Evolutionary conservation across 371 early-diverging fungal species (phyloP).

Genomic region (Syncephalastrum contaminatum): DNA sequence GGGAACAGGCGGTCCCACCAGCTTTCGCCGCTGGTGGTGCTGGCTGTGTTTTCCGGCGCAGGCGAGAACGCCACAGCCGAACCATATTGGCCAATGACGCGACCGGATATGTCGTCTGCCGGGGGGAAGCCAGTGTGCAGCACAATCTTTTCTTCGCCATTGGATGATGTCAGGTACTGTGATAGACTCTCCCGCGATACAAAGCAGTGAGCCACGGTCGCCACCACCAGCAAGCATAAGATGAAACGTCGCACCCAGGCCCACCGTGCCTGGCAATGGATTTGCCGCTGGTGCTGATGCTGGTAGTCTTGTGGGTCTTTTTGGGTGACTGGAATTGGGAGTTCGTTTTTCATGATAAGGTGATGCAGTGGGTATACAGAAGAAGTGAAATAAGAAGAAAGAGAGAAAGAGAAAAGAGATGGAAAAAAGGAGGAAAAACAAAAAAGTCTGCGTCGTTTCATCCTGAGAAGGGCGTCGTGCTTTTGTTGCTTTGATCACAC

Average conservation of each 20-base stretch:
- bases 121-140: slow-evolving; percentile 42
- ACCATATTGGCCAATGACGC: slow-evolving; percentile 16
- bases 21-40: slow-evolving; percentile 15
- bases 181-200: slow-evolving; percentile 10
- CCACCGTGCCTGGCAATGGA: slow-evolving; percentile 17
- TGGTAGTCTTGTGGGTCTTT: not conserved
- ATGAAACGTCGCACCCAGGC: slow-evolving; percentile 31
- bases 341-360: slow-evolving; percentile 5
- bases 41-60: not conserved
- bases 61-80: slow-evolving; percentile 40
- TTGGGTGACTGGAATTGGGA: not conserved
- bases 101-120: slow-evolving; percentile 22
- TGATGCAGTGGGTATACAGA: not conserved
- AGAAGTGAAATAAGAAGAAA: slow-evolving; percentile 6
- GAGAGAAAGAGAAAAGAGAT: slow-evolving; percentile 10
- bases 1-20: slow-evolving; percentile 46
- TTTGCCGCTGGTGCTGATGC: not conserved
- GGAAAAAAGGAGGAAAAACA: slow-evolving; percentile 3
- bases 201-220: slow-evolving; percentile 12
- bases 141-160: slow-evolving; percentile 17
- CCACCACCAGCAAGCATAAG: slow-evolving; percentile 16
- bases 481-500: too few species aligned
- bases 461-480: too few species aligned
- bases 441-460: too few species aligned
- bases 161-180: slow-evolving; percentile 9